phyloP scores from a whole-genome alignment of 768 basidiomycete species.

The Tylopilus sp. region DNA sequence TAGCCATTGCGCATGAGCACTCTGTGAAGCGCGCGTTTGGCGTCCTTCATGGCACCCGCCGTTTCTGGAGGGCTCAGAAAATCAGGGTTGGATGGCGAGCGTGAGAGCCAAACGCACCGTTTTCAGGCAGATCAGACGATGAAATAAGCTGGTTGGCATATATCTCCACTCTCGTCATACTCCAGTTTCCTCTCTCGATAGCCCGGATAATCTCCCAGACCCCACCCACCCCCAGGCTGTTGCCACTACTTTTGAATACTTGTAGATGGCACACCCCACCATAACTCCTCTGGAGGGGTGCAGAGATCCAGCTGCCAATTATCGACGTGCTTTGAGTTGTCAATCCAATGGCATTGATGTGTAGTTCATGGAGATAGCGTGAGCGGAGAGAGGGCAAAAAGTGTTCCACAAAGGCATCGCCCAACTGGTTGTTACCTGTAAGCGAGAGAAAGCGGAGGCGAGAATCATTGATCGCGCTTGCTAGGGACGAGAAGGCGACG shows the following conservation, averaged over 20 bases:
- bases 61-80: constrained; percentile 15
- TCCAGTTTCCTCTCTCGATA: constrained; percentile 47
- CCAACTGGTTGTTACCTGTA: constrained; percentile 44
- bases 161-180: constrained; percentile 47
- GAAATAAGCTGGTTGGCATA: constrained; percentile 39
- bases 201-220: constrained; percentile 47
- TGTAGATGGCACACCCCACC: constrained; percentile 39
- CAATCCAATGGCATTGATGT: constrained; percentile 47
- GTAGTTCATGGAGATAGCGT: constrained; percentile 47
- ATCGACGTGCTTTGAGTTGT: constrained; percentile 41
- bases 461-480: constrained; percentile 52
- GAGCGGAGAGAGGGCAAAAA: constrained; percentile 51
- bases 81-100: constrained; percentile 18
- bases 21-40: constrained; percentile 31
- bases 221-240: constrained; percentile 46
- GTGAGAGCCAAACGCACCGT: constrained; percentile 2
- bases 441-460: constrained; percentile 48
- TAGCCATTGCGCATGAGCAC: constrained; percentile 47
- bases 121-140: constrained; percentile 4
- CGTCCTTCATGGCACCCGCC: constrained; percentile 32
- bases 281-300: constrained; percentile 16
- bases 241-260: constrained; percentile 54
- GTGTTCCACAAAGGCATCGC: constrained; percentile 44
- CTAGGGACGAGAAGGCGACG: constrained; percentile 37
- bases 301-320: constrained; percentile 50